Base-by-base conservation (phyloP, 768 basidiomycete genomes). In the Agrocybe chaxingu region DNA sequence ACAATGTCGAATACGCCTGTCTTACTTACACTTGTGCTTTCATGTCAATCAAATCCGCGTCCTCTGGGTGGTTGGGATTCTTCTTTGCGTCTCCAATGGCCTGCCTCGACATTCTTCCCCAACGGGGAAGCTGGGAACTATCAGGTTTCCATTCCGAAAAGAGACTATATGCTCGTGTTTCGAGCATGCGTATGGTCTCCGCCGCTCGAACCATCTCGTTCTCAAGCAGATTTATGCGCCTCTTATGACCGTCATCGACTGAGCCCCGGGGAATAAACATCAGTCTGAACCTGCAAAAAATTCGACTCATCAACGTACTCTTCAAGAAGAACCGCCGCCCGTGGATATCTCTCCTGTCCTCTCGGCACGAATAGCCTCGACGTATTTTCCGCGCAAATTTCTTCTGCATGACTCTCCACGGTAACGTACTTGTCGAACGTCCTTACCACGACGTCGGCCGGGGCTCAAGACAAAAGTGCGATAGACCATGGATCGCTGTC, bases 281-380 rank as follows among this genome's bases (percentile, higher is more conserved):
- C 16, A 16, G 16, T 16, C 16, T 16, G 16, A 1, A 16, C 1
- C 16, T 16, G 16, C 16, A 1, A 16, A 16, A 16, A 16, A 16
- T 16, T 16, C 16, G 16, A 16, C 16, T 16, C 16, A 16, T 16
- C 16, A 1, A 52, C 61, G 9, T 32, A 60, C 69, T 57, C 56
- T 68, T 66, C 5, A 68, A 40, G 35, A 68, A 67, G 52, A 70
- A 71, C 2, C 67, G 58, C n/a, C 40, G 54, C 6, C 57, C 53
- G 33, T 71, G 70, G 19, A 70, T 58, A 1, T 62, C 54, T 29
- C 67, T 52, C 0, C 70, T 70, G 54, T 50, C 41, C 57, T 60
- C 43, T 71, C 70, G 0, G 61, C 58, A 1, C 68, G 58, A 13
- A 70, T 64, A 7, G 66, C 67, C 39, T 67, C 62, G 8, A 69